Evolutionary conservation across 163 green algal genomes (phyloP), one percentile per base, ranked within the genome.

Genomic region (Chloromonas sp.): DNA sequence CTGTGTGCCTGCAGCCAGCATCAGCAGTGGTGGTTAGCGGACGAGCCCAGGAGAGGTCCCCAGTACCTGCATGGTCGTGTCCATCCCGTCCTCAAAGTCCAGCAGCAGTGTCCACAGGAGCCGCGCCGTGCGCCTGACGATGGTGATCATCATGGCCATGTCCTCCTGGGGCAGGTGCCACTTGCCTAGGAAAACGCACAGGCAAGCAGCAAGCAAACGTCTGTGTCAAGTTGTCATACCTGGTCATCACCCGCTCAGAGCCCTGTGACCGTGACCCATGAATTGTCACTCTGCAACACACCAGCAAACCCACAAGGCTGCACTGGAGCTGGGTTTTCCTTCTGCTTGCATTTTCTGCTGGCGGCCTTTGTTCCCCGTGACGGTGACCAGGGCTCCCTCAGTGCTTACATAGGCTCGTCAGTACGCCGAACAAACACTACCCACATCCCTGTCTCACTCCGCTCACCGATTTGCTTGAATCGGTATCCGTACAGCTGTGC

Each of bases 81-180:
- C 85, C 3, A 86, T 84, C 1, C 85, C 85, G 71, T 88, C 85
- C 79, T 88, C 82, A 60, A 88, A 88, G 15, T 88, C 85, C 60
- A 85, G 60, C 61, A 88, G 70, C 15, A 88, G 82, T 2, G 81
- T 70, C 85, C 85, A 88, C 79, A 86, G 85, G 61, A 88, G 85
- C 0, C 85, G 78, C 60, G 85, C 85, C 61, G 86, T 62, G 0
- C 85, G 60, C 8, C 85, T 60, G 58, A 88, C 1, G 79, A 84
- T 85, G 0, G 78, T 81, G 36, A 81, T 81, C 36, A 81, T 11
- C 3, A 62, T 5, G 15, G 61, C 2, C 36, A 81, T 81, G 78
- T 66, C 36, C 57, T 62, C 78, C 5, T 81, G 62, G 14, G 78
- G 78, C 79, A 82, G 79, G 79, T 82, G 79, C 79, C 79, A 82